phyloP scores from a whole-genome alignment of 805 yeast genomes.

The Candida ascalaphidarum region DNA sequence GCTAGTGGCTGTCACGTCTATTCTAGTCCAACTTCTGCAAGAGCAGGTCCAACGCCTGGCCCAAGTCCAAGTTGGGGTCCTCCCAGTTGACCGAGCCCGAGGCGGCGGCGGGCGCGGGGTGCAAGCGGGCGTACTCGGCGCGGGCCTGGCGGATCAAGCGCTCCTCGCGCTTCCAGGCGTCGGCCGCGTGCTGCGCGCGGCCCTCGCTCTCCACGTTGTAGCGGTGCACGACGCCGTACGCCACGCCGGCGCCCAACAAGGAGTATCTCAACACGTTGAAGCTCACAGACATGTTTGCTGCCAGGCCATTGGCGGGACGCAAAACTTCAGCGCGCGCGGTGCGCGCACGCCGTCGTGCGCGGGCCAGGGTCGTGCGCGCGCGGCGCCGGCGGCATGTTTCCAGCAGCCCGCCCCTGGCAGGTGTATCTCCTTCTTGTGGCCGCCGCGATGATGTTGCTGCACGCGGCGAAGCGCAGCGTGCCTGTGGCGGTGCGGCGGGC shows the following conservation, averaged over 20 bases:
- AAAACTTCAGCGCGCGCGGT: too few species aligned
- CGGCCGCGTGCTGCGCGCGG: conserved; percentile 45
- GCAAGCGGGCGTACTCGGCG: conserved; percentile 70
- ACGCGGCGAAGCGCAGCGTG: too few species aligned
- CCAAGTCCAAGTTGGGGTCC: conserved; percentile 87
- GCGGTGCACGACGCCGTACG: conserved; percentile 85
- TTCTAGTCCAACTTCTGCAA: conserved; percentile 44
- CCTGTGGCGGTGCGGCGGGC: too few species aligned
- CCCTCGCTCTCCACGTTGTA: conserved; percentile 55
- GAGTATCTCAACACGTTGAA: conserved; percentile 86
- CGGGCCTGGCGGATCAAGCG: conserved; percentile 83
- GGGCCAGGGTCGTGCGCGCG: too few species aligned
- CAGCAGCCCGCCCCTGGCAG: too few species aligned
- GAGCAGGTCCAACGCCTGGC: conserved; percentile 55
- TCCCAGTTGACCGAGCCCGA: conserved; percentile 59
- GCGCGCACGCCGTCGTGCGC: too few species aligned
- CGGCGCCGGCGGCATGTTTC: too few species aligned
- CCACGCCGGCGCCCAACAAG: conserved; percentile 79
- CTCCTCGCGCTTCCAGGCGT: conserved; percentile 55
- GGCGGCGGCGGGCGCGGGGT: conserved; percentile 38
- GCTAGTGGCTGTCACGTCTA: too few species aligned
- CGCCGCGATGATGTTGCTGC: too few species aligned
- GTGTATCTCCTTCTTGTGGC: too few species aligned
- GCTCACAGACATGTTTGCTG: conserved; percentile 20
- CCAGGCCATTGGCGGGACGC: neutral